Evolutionary conservation across 805 yeast species (phyloP).

Genomic region (Saturnispora silvae): DNA sequence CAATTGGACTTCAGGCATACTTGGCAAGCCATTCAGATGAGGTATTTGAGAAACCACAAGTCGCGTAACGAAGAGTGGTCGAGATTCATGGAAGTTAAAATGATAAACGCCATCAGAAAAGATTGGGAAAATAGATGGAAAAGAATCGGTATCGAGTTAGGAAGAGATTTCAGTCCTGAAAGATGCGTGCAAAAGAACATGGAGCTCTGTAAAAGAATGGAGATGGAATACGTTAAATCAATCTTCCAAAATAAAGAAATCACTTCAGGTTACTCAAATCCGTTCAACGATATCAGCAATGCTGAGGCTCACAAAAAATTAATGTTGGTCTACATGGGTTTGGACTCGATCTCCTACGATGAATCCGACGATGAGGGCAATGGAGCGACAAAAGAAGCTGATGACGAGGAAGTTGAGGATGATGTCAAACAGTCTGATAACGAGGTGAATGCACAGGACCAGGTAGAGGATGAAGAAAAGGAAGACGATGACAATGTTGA

Average conservation of each 20-base stretch:
- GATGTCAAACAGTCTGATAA: no score
- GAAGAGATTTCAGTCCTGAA: conserved; percentile 22
- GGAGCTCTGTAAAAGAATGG: conserved; percentile 25
- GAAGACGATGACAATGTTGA: no score
- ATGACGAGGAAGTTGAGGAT: not conserved
- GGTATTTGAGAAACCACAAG: conserved; percentile 32
- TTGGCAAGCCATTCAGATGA: conserved; percentile 40
- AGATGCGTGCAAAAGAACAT: conserved; percentile 23
- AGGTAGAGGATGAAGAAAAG: no score
- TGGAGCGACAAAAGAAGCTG: not conserved
- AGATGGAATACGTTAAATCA: conserved; percentile 17
- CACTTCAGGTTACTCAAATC: conserved; percentile 18
- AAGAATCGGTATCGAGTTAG: conserved; percentile 26
- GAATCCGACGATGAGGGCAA: conserved; percentile 19
- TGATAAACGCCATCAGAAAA: conserved; percentile 23
- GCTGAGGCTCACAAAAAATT: conserved; percentile 25
- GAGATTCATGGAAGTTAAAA: conserved; percentile 24
- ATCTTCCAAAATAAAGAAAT: conserved; percentile 24
- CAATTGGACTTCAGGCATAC: conserved; percentile 26
- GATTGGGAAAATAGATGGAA: conserved; percentile 35
- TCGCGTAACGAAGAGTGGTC: conserved; percentile 28
- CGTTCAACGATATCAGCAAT: conserved; percentile 23
- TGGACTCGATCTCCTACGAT: conserved; percentile 27
- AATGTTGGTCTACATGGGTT: conserved; percentile 29
- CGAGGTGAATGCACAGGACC: no score